A percentile compares a stretch with the other conserved stretches of the same genome.
phyloP scores from a whole-genome alignment of 768 basidiomycete species.

The Kwoniella botswanensis region DNA sequence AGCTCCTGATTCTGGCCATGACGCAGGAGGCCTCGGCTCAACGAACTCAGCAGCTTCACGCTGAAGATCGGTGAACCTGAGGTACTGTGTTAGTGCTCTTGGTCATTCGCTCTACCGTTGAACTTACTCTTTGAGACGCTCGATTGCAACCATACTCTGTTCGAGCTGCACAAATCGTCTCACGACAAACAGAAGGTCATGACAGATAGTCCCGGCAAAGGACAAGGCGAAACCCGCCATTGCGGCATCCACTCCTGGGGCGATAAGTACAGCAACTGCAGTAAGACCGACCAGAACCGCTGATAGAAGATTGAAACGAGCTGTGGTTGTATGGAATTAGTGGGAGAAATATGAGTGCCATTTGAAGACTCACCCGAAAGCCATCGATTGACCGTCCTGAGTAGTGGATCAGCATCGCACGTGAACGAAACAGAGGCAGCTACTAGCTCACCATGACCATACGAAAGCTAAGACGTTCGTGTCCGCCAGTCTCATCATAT shows the following conservation, averaged over 20 bases:
- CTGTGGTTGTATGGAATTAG: slow-evolving; percentile 62
- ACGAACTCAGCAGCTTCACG: slow-evolving; percentile 81
- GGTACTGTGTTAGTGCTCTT: neutral
- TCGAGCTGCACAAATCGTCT: slow-evolving; percentile 71
- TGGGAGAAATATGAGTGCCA: too few relatives aligned
- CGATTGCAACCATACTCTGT: slow-evolving; percentile 83
- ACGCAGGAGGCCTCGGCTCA: slow-evolving; percentile 77
- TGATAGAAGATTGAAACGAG: slow-evolving; percentile 83
- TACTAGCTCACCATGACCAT: slow-evolving; percentile 82
- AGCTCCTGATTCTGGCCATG: slow-evolving; percentile 73
- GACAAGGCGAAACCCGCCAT: slow-evolving; percentile 84
- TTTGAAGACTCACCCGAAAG: slow-evolving; percentile 31
- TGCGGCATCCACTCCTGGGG: slow-evolving; percentile 76
- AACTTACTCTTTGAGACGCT: slow-evolving; percentile 84
- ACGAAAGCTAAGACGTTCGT: slow-evolving; percentile 47
- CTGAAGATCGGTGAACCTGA: slow-evolving; percentile 67
- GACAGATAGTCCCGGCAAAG: slow-evolving; percentile 77
- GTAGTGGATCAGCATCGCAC: slow-evolving; percentile 5
- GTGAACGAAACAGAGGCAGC: neutral
- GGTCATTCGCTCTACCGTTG: neutral
- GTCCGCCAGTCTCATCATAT: slow-evolving; percentile 50
- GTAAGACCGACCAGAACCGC: slow-evolving; percentile 74
- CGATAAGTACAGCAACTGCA: slow-evolving; percentile 69
- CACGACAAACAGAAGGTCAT: slow-evolving; percentile 67
- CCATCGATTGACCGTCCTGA: slow-evolving; percentile 77